Evolutionary conservation across 129 eudicot genomes (phyloP).

Genomic region (Pseudognaphalium luteoalbum): DNA sequence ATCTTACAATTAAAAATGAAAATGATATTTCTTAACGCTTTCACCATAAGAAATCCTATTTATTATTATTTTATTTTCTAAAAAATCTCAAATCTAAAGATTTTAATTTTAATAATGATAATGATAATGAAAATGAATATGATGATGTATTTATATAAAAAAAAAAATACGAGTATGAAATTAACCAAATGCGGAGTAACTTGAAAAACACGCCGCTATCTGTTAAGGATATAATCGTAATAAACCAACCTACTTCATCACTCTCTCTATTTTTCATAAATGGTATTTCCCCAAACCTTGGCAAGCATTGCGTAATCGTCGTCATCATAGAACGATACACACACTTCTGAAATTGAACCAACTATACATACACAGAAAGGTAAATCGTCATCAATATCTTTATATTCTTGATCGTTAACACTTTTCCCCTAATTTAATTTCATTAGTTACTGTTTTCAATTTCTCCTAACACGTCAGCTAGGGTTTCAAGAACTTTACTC

Average conservation of each 20-base stretch:
- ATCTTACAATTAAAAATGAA: too few species aligned
- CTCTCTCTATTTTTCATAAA: background rate
- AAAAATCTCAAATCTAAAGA: too few species aligned
- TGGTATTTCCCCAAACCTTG: constrained; percentile 17
- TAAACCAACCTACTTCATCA: background rate
- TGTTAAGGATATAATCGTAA: constrained; percentile 15
- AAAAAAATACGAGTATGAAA: too few species aligned
- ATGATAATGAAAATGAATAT: too few species aligned
- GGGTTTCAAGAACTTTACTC: constrained; percentile 22
- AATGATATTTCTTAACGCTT: too few species aligned
- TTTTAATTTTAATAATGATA: too few species aligned
- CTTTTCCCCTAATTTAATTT: constrained; percentile 9
- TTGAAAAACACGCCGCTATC: constrained; percentile 3
- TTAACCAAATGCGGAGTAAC: too few species aligned
- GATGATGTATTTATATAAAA: too few species aligned
- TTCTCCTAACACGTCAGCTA: constrained; percentile 11
- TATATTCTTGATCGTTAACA: constrained; percentile 6
- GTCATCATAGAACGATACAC: constrained; percentile 10
- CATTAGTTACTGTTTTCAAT: background rate
- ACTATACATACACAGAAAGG: constrained; percentile 20
- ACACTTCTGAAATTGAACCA: constrained; percentile 15
- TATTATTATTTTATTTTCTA: too few species aligned
- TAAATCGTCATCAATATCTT: constrained; percentile 7
- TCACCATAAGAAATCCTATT: too few species aligned
- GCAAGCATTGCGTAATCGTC: background rate